phyloP scores from a whole-genome alignment of 2,329 filamentous ascomycete genomes.

The Beauveria sp. region DNA sequence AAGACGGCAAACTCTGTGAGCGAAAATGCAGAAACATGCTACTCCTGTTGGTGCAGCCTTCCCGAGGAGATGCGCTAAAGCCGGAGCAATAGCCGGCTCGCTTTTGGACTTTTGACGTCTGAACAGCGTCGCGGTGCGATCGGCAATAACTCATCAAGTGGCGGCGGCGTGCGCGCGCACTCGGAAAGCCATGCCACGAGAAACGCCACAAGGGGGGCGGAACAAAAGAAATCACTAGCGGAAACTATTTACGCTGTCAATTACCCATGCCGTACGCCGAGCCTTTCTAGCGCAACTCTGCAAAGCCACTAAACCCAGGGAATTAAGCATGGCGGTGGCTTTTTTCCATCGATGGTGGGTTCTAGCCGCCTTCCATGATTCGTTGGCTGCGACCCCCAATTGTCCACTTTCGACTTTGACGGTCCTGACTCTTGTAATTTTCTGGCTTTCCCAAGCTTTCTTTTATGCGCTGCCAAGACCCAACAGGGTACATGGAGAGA shows the following conservation, averaged over 20 bases:
- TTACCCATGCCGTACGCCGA: constrained; percentile 4
- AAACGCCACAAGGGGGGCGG: not conserved
- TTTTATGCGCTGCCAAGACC: not conserved
- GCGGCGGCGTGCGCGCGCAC: not conserved
- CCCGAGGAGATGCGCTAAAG: not conserved
- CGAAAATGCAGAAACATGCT: not conserved
- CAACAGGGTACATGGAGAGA: not conserved
- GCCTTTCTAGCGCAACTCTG: not conserved
- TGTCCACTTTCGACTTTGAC: not conserved
- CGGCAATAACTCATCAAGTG: not conserved
- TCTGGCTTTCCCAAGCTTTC: not conserved
- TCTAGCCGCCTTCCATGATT: constrained; percentile 1
- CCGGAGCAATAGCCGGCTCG: not conserved
- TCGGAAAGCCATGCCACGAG: not conserved
- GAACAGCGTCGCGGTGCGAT: not conserved
- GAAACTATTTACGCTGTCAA: not conserved
- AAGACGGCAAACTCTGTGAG: not conserved
- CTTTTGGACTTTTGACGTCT: not conserved
- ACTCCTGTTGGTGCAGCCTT: not conserved
- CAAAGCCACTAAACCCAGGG: not conserved
- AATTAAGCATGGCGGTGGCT: constrained; percentile 1
- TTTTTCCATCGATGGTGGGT: not conserved
- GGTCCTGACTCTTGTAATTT: not conserved
- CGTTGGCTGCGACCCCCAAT: not conserved
- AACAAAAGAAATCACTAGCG: not conserved